phyloP scores from a whole-genome alignment of 2,329 filamentous ascomycete species.

The Pestalotiopsis sp. region DNA sequence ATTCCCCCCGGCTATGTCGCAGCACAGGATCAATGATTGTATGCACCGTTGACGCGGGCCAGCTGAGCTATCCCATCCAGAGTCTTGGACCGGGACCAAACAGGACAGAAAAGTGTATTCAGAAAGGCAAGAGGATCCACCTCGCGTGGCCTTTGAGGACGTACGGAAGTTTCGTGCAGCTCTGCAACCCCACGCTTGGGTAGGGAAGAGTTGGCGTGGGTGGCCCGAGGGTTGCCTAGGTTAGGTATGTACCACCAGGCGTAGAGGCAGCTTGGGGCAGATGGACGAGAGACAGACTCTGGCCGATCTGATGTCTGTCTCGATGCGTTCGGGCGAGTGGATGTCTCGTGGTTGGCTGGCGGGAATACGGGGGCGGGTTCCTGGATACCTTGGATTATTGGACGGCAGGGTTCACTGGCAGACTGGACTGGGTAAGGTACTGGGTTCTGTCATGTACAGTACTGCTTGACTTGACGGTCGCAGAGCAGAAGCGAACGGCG shows the following conservation, averaged over 20 bases:
- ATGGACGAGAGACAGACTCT: neutral
- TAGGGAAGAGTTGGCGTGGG: conserved; percentile 14
- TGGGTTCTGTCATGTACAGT: neutral
- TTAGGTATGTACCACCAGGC: neutral
- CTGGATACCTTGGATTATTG: neutral
- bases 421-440: neutral
- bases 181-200: conserved; percentile 5
- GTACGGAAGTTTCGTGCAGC: conserved; percentile 19
- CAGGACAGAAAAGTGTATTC: neutral
- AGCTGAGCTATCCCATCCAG: neutral
- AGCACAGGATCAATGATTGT: neutral
- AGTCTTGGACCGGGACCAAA: neutral
- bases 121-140: conserved; percentile 1
- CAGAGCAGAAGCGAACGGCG: neutral
- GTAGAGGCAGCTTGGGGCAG: no score
- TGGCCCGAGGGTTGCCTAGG: neutral
- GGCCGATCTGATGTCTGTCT: neutral
- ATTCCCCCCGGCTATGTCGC: neutral
- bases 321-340: conserved; percentile 32
- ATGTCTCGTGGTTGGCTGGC: conserved; percentile 33
- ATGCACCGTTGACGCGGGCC: neutral
- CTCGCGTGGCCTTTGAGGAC: conserved; percentile 5
- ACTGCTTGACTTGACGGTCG: neutral
- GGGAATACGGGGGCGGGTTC: conserved; percentile 28
- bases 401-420: no score